Evolutionary conservation across 208 protist species (phyloP), one percentile per base, ranked within the genome.

Genomic region (Crithidia brevicula): DNA sequence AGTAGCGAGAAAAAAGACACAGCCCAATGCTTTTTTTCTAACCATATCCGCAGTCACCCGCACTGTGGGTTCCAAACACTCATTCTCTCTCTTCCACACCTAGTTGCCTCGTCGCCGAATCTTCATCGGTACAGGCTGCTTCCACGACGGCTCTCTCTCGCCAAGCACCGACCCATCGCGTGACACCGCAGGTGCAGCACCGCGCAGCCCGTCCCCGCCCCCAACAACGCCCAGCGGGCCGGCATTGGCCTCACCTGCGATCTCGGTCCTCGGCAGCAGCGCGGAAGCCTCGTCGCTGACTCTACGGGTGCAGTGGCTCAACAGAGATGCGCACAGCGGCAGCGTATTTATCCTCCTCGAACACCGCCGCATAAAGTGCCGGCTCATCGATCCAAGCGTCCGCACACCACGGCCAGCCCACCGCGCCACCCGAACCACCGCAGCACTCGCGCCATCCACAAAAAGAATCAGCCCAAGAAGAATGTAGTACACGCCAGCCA

Each of bases 401-500:
- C 60, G 52, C 34, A 63, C 15, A 10, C 10, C 22, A 13, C 45
- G 42, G 11, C n/a, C 23, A 9, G 22, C 33, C 1, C 34, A 6
- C 13, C 38, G 50, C 16, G 49, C 10, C 2, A 36, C 9, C 10
- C 11, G 27, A 6, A 25, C 10, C 45, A 67, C 9, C 13, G 31
- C 16, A 5, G 18, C 23, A 25, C 46, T 61, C 13, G 60, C 47
- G 6, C 50, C 25, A 38, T 69, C 43, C n/a, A 59, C 43, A 16
- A 69, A 23, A 10, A 76, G 43, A 10, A 70, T 16, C 6, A 67
- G 47, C 2, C 58, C 61, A 16, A 74, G 33, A n/a, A 82, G 10
- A 16, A 60, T 20, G 49, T 86, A 82, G 52, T 79, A 79, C 4
- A 83, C 28, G 0, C 65, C 81, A 1, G 72, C 74, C 27, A 18